Percentiles rank a stretch among this genome's conserved stretches.
These are phyloP conservation scores for Hansfordia pulvinata DNA, from an alignment of 2,329 filamentous ascomycete species.

Conservation along the genomic window DNA sequence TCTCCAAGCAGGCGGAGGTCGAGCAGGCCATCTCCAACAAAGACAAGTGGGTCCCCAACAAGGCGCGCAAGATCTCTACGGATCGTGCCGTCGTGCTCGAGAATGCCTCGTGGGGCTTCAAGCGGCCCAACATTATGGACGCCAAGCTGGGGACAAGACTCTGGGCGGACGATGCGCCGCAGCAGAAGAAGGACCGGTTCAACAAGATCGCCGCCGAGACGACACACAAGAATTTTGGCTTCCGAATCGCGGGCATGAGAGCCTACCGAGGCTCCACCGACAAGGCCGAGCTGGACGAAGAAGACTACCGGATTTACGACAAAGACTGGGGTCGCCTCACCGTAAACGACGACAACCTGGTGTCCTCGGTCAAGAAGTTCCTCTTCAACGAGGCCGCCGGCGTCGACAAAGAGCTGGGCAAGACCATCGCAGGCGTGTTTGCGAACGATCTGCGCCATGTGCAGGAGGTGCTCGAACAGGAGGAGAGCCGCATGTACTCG, in stretches of 20 bases:
- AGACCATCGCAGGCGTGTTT: slow-evolving; percentile 39
- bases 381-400: slow-evolving; percentile 44
- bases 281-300: slow-evolving; percentile 33
- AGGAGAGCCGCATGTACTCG: slow-evolving; percentile 53
- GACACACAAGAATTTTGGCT: slow-evolving; percentile 46
- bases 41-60: slow-evolving; percentile 32
- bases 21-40: slow-evolving; percentile 8
- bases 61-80: slow-evolving; percentile 53
- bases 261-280: slow-evolving; percentile 44
- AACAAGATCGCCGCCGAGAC: slow-evolving; percentile 44
- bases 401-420: slow-evolving; percentile 44
- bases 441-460: slow-evolving; percentile 37
- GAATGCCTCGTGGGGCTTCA: slow-evolving; percentile 72
- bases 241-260: slow-evolving; percentile 53
- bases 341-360: slow-evolving; percentile 39
- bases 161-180: slow-evolving; percentile 63
- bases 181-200: slow-evolving; percentile 45
- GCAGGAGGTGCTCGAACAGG: slow-evolving; percentile 34
- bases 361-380: slow-evolving; percentile 39
- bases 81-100: slow-evolving; percentile 72
- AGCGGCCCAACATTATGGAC: slow-evolving; percentile 79
- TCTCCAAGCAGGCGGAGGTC: slow-evolving; percentile 4
- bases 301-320: slow-evolving; percentile 45
- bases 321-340: slow-evolving; percentile 45
- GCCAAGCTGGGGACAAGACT: slow-evolving; percentile 79